Evolutionary conservation across 2,329 filamentous ascomycete species (phyloP).

Genomic region (Rutstroemia sp.): DNA sequence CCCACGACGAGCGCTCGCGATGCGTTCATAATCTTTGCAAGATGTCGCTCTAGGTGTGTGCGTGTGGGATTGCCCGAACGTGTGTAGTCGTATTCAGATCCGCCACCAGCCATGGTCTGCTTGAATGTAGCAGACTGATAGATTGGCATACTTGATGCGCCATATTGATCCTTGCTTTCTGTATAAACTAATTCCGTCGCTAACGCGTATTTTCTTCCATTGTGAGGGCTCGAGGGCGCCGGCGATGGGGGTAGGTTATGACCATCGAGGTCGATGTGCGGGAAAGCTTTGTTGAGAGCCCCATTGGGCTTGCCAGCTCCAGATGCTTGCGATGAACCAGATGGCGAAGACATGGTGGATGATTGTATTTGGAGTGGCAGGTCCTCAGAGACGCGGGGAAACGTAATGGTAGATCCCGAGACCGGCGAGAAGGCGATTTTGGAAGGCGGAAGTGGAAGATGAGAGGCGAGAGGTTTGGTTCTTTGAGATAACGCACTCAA

Average conservation of each 20-base stretch:
- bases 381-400: background rate
- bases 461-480: background rate
- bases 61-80: slow-evolving; percentile 95
- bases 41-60: slow-evolving; percentile 89
- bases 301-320: slow-evolving; percentile 21
- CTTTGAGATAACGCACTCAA: background rate
- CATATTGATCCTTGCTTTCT: slow-evolving; percentile 94
- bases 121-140: slow-evolving; percentile 99
- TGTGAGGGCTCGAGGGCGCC: slow-evolving; percentile 82
- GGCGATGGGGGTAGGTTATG: slow-evolving; percentile 86
- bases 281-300: slow-evolving; percentile 23
- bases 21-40: slow-evolving; percentile 99
- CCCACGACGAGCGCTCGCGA: slow-evolving; percentile 85
- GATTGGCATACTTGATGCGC: slow-evolving; percentile 90
- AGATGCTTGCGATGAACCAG: slow-evolving; percentile 17
- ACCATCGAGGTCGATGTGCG: slow-evolving; percentile 68
- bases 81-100: slow-evolving; percentile 94
- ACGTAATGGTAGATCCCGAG: background rate
- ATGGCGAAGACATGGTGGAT: slow-evolving; percentile 29
- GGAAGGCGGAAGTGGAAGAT: background rate
- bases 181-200: slow-evolving; percentile 96
- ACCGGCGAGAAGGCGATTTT: background rate
- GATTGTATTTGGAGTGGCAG: background rate
- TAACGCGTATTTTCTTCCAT: slow-evolving; percentile 82
- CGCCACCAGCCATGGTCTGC: slow-evolving; percentile 71